Evolutionary conservation across 768 basidiomycete genomes (phyloP).

Genomic region (Hebeloma cylindrosporum): DNA sequence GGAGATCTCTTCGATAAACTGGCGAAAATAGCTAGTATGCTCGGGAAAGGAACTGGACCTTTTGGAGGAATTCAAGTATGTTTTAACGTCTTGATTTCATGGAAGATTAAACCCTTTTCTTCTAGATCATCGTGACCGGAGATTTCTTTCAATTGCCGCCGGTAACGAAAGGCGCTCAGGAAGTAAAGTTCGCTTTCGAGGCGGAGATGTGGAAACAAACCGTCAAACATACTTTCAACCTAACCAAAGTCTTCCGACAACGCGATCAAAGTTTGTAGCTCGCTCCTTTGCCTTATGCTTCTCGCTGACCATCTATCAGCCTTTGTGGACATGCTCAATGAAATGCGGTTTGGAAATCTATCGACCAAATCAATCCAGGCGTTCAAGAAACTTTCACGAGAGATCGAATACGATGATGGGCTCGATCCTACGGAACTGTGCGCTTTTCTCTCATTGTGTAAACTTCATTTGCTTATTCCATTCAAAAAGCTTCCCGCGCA

Average conservation of each 20-base stretch:
- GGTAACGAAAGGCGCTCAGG: slow-evolving; percentile 59
- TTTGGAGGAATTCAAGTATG: slow-evolving; percentile 93
- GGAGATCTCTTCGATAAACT: slow-evolving; percentile 93
- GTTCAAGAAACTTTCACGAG: slow-evolving; percentile 70
- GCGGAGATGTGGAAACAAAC: slow-evolving; percentile 73
- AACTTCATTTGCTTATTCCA: not conserved
- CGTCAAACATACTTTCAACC: slow-evolving; percentile 82
- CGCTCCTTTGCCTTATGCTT: not conserved
- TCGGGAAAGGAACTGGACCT: slow-evolving; percentile 65
- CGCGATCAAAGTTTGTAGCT: slow-evolving; percentile 73
- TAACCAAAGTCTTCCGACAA: slow-evolving; percentile 95
- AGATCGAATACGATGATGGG: slow-evolving; percentile 76
- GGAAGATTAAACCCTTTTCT: not conserved
- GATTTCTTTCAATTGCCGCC: slow-evolving; percentile 99
- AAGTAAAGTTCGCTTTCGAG: slow-evolving; percentile 90
- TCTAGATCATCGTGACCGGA: slow-evolving; percentile 85
- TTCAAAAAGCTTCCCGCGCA: slow-evolving; percentile 91
- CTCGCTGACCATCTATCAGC: slow-evolving; percentile 40
- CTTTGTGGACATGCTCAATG: slow-evolving; percentile 96
- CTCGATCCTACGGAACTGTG: slow-evolving; percentile 91
- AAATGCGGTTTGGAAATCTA: slow-evolving; percentile 91
- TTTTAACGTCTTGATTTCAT: not conserved
- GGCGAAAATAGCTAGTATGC: slow-evolving; percentile 58
- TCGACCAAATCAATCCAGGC: slow-evolving; percentile 60
- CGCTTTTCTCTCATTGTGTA: slow-evolving; percentile 23